phyloP scores from a whole-genome alignment of 768 basidiomycete species.

The Lactarius trivialis region DNA sequence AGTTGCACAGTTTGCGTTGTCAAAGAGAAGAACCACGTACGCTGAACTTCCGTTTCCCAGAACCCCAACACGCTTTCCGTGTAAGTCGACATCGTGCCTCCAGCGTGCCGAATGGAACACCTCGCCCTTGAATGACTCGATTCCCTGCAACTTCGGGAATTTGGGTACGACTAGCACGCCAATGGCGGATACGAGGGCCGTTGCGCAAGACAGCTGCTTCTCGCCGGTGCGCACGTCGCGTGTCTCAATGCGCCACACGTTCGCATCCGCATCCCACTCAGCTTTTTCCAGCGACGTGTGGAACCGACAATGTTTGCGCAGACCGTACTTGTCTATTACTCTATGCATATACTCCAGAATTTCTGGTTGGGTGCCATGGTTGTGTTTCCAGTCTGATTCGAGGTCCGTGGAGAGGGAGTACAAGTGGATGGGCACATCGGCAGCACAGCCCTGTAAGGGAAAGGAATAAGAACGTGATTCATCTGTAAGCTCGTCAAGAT shows the following conservation, averaged over 20 bases:
- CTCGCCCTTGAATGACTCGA: constrained; percentile 39
- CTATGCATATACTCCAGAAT: constrained; percentile 27
- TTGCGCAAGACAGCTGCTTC: constrained; percentile 17
- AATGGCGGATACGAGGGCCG: constrained; percentile 30
- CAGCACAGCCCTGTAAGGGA: constrained; percentile 25
- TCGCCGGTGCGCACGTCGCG: constrained; percentile 16
- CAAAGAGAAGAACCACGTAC: constrained; percentile 25
- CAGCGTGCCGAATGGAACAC: constrained; percentile 53
- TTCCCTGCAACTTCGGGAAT: constrained; percentile 27
- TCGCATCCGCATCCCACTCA: constrained; percentile 25
- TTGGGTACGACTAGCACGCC: constrained; percentile 26
- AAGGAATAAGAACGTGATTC: background rate
- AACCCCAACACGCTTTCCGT: constrained; percentile 49
- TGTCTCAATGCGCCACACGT: constrained; percentile 27
- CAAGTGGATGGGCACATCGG: constrained; percentile 25
- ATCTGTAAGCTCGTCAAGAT: background rate
- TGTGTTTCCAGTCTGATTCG: constrained; percentile 26
- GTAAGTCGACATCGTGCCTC: constrained; percentile 46
- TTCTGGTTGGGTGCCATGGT: constrained; percentile 26
- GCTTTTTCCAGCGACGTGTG: constrained; percentile 27
- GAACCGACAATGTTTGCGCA: constrained; percentile 24
- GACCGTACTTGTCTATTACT: constrained; percentile 23
- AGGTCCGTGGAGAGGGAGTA: constrained; percentile 28
- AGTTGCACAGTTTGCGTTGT: background rate
- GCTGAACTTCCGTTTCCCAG: constrained; percentile 59